Evolutionary conservation across 352 stramenopile species (phyloP).

Genomic region (Thalassiosira mediterranea): DNA sequence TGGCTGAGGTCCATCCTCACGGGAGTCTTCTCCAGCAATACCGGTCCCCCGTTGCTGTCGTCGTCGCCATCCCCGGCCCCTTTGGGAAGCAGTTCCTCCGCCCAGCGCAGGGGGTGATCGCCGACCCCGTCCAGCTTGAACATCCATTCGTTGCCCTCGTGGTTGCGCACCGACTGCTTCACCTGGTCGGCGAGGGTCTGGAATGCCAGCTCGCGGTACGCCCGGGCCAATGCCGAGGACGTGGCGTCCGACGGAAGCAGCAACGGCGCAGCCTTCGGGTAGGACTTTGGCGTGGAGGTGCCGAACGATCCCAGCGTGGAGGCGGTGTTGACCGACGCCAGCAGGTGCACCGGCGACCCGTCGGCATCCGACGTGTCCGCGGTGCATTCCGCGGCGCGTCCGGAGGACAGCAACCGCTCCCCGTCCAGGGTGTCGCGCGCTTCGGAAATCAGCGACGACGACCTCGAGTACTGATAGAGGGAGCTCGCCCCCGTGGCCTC

Average conservation of each 20-base stretch:
- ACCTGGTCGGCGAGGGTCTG: slow-evolving; percentile 72
- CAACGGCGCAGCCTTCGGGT: background rate
- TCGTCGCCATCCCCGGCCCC: background rate
- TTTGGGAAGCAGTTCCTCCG: slow-evolving; percentile 3
- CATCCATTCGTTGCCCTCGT: slow-evolving; percentile 69
- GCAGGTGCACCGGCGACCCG: background rate
- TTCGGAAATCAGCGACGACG: background rate
- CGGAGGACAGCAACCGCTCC: background rate
- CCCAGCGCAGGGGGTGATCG: slow-evolving; percentile 6
- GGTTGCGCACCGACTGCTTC: slow-evolving; percentile 42
- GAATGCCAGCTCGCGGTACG: slow-evolving; percentile 66
- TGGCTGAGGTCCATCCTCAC: slow-evolving; percentile 71
- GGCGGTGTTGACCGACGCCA: background rate
- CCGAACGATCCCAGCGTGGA: background rate
- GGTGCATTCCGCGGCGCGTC: too few species aligned
- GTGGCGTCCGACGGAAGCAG: slow-evolving; percentile 56
- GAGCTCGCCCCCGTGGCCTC: background rate
- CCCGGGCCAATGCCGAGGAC: slow-evolving; percentile 60
- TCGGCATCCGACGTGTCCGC: background rate
- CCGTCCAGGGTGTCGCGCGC: background rate
- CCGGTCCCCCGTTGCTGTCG: background rate
- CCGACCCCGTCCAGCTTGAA: slow-evolving; percentile 24
- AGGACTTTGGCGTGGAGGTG: background rate
- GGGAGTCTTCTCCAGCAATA: slow-evolving; percentile 61
- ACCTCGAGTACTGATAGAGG: background rate